Base-by-base conservation (phyloP, 192 early-diverging fungal species). In the Backusella tarrabulga region DNA sequence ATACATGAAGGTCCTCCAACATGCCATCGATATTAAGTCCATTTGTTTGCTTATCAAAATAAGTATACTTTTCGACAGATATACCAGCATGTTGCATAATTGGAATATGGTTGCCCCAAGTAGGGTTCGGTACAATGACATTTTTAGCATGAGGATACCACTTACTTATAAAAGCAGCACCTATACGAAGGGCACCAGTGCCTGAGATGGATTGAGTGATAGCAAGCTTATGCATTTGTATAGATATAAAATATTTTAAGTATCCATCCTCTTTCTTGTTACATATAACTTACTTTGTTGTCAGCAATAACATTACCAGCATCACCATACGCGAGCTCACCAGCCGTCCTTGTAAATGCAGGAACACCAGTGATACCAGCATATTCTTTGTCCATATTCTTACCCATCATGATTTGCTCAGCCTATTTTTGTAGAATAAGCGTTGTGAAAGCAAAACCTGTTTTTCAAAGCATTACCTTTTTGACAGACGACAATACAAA, bases 71-170 rank as follows among this genome's bases (percentile, higher is more conserved):
- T 63, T 84, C 89, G 29, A 97, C 92, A 83, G 95, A 90, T 40
- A 99, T 81, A 34, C 95, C 96, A 34, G 96, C 88, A 81, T 97
- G 95, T 70, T 90, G 86, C 90, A 98, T 96, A 68, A 99, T 94
- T 46, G 96, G 91, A 29, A 85, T 92, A 85, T 99, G 98, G 89
- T 99, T 99, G 66, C 96, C 97, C 97, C 96, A 99, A 74, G 92
- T 95, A 75, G 97, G 97, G 68, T 90, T 94, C 46, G 97, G 96
- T 67, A 99, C 83, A 80, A 95, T 94, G 68, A 97, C 92, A 77
- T 91, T 94, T 86, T 95, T 96, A 79, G 88, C 89, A 68, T 90
- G 84, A 74, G 88, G 84, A 88, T 91, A 95, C 85, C 91, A 97
- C n/a, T 90, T 83, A 74, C 79, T 77, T 74, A 99, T 84, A 86